Percentiles rank a stretch among this genome's conserved stretches.
Evolutionary conservation across 2,329 filamentous ascomycete species (phyloP).

Genomic region (Fusarium sp.): DNA sequence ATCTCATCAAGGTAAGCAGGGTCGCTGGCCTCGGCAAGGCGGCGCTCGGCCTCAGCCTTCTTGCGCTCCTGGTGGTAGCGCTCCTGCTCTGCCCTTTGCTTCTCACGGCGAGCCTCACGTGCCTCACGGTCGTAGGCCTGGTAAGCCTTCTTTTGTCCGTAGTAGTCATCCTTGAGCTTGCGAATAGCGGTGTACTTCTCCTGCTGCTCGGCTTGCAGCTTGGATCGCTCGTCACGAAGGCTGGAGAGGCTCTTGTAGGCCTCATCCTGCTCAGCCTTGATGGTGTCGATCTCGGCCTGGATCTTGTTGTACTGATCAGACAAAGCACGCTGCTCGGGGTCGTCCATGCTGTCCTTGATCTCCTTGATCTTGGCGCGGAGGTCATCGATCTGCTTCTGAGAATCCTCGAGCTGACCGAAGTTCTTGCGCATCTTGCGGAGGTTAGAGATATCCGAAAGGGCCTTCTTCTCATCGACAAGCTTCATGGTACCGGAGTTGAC

Average conservation of each 20-base stretch:
- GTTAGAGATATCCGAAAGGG: slow-evolving; percentile 81
- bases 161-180: slow-evolving; percentile 91
- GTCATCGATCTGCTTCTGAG: slow-evolving; percentile 89
- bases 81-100: slow-evolving; percentile 83
- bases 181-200: slow-evolving; percentile 85
- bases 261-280: slow-evolving; percentile 93
- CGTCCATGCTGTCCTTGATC: slow-evolving; percentile 88
- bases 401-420: slow-evolving; percentile 85
- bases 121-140: slow-evolving; percentile 86
- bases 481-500: slow-evolving; percentile 93
- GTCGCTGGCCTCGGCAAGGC: slow-evolving; percentile 83
- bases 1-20: slow-evolving; percentile 95
- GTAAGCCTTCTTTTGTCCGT: slow-evolving; percentile 82
- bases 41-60: slow-evolving; percentile 79
- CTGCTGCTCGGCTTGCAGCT: slow-evolving; percentile 86
- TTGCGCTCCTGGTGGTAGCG: slow-evolving; percentile 76
- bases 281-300: slow-evolving; percentile 85
- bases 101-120: slow-evolving; percentile 79
- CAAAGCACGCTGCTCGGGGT: slow-evolving; percentile 89
- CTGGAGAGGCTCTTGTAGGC: slow-evolving; percentile 88
- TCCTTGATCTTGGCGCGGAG: slow-evolving; percentile 88
- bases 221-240: slow-evolving; percentile 86
- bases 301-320: slow-evolving; percentile 87
- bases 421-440: slow-evolving; percentile 91
- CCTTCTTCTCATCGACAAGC: slow-evolving; percentile 97